Evolutionary conservation across 1,139 yeast genomes (phyloP), one percentile per base, ranked within the genome.

Genomic region (Candida tetrigidarum): DNA sequence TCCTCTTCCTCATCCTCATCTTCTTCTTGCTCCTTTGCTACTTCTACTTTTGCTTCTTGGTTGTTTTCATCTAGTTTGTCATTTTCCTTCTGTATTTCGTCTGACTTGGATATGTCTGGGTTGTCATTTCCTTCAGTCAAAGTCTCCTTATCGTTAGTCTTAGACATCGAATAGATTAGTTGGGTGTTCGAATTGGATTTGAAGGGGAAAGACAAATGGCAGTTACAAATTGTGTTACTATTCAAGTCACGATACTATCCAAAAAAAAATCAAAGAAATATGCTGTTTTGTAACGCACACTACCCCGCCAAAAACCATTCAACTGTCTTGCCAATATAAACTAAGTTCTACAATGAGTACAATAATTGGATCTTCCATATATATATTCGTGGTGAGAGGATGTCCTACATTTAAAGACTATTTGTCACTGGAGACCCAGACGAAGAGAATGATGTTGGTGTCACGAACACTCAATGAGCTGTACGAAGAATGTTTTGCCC

Each of bases 1-100:
- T 48, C 51, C 4, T 49, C 51, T 15, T 45, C 47, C 14, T 45
- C 55, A 5, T 43, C 50, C 2, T 48, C 49, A 7, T 44, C 45
- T 6, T 28, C 41, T 10, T 42, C 46, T 11, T 32, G n/a, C 19
- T 7, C 12, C 11, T 20, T 14, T 5, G 12, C 12, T 38, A 19
- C 3, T 33, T 39, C 9, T 22, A 22, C 19, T 35, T 7, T 32
- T 26, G 12, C 16, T 20, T 22, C 20, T 16, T 34, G 19, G 6
- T 28, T 34, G 25, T 37, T 18, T 15, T n/a, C 44, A 11, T 37
- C 29, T 15, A 30, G 39, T 10, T 18, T 33, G 10, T 26, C 19
- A n/a, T 51, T 55, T 1, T 3, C 8, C 23, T 18, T 16, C 20
- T 16, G 5, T 20, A 15, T 14, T 32, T 22, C 56, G 48, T n/a